phyloP scores from a whole-genome alignment of 257 asterid species.

The Lycium barbarum region DNA sequence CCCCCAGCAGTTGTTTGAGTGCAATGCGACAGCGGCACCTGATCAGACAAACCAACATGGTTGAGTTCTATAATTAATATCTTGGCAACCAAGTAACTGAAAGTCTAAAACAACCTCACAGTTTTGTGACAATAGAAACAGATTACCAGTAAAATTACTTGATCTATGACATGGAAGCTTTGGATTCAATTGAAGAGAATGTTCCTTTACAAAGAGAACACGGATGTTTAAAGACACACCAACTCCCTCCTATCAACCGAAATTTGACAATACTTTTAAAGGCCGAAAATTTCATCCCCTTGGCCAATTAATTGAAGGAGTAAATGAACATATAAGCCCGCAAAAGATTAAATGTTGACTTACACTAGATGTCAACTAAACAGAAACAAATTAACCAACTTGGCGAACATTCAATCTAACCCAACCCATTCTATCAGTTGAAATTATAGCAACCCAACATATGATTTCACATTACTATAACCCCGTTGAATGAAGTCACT shows the following conservation, averaged over 20 bases:
- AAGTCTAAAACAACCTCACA: neutral
- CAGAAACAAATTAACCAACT: neutral
- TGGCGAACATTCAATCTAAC: neutral
- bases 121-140: neutral
- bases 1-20: conserved; percentile 85
- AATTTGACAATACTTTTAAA: conserved; percentile 22
- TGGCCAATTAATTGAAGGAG: neutral
- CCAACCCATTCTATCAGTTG: neutral
- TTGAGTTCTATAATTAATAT: conserved; percentile 19
- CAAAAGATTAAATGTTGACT: neutral
- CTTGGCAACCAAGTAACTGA: conserved; percentile 8
- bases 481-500: neutral
- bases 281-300: neutral
- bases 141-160: conserved; percentile 3
- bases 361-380: neutral
- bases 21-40: conserved; percentile 75
- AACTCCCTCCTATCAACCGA: neutral
- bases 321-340: neutral
- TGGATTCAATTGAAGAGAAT: neutral
- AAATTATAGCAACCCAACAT: conserved; percentile 15
- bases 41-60: conserved; percentile 31
- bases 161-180: neutral
- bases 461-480: neutral
- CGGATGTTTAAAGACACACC: neutral
- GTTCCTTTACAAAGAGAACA: neutral